Evolutionary conservation across 768 basidiomycete genomes (phyloP).

Genomic region (Thelephora aurantiotincta): DNA sequence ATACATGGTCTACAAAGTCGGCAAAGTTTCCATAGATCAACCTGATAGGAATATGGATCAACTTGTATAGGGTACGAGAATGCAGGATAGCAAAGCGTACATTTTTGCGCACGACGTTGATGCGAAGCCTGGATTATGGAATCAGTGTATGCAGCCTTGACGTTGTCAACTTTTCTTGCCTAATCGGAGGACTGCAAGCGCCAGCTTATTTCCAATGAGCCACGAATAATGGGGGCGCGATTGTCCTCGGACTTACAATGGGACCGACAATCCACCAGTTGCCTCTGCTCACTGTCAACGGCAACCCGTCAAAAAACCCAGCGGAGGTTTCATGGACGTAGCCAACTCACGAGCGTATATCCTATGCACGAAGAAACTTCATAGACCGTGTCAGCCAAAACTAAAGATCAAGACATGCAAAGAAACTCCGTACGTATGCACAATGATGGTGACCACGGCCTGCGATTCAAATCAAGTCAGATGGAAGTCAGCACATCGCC

Average conservation of each 20-base stretch:
- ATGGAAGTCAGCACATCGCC: not conserved
- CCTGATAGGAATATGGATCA: conserved; percentile 2
- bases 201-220: conserved; percentile 2
- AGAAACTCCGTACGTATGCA: conserved; percentile 12
- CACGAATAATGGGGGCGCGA: not conserved
- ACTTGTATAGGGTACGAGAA: not conserved
- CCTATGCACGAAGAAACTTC: conserved; percentile 15
- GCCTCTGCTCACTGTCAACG: conserved; percentile 7
- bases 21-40: conserved; percentile 2
- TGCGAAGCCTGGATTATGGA: not conserved
- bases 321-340: not conserved
- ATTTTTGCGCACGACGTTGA: not conserved
- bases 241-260: conserved; percentile 4
- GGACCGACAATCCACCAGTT: conserved; percentile 6
- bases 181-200: conserved; percentile 7
- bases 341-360: conserved; percentile 5
- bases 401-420: not conserved
- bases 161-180: conserved; percentile 3
- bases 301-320: not conserved
- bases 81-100: conserved; percentile 7
- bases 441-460: conserved; percentile 15
- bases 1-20: conserved; percentile 4
- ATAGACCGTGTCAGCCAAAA: not conserved
- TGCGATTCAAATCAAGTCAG: conserved; percentile 4
- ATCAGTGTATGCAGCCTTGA: not conserved